phyloP scores from a whole-genome alignment of 805 yeast species.

The Ogataea methylovora region DNA sequence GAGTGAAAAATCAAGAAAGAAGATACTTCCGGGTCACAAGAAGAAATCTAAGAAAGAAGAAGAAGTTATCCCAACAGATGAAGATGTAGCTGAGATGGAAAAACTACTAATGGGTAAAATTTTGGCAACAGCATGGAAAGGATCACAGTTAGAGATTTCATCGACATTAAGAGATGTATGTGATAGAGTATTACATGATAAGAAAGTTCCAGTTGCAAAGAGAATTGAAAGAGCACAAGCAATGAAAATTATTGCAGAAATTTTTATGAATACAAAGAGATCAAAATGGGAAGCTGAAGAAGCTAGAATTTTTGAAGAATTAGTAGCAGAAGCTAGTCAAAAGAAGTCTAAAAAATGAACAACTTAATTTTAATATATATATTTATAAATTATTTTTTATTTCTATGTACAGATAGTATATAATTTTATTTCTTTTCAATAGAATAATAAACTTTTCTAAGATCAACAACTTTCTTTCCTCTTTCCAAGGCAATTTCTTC shows the following conservation, averaged over 20 bases:
- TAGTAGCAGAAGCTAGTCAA: constrained; percentile 78
- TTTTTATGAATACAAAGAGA: constrained; percentile 60
- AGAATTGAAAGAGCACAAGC: constrained; percentile 77
- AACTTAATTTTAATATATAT: background rate
- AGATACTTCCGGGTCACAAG: background rate
- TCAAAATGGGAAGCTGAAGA: constrained; percentile 89
- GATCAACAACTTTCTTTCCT: constrained; percentile 92
- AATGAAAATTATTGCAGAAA: constrained; percentile 59
- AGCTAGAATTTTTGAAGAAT: constrained; percentile 82
- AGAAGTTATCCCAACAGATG: constrained; percentile 39
- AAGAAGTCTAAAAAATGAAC: constrained; percentile 45
- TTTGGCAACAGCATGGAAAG: constrained; percentile 92
- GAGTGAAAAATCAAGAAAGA: background rate
- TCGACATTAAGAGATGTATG: constrained; percentile 76
- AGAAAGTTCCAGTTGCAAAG: constrained; percentile 47
- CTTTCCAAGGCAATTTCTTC: constrained; percentile 86
- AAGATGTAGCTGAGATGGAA: constrained; percentile 67
- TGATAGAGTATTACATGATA: constrained; percentile 69
- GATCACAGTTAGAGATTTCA: constrained; percentile 81
- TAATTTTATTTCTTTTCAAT: constrained; percentile 7
- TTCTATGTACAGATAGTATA: background rate
- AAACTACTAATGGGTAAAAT: constrained; percentile 80
- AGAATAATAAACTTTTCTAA: constrained; percentile 77
- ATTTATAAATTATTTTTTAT: background rate
- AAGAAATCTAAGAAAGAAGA: constrained; percentile 10